A percentile compares a stretch with the other conserved stretches of the same genome.
Conservation (phyloP, 176 grass and related monocot species). For the Musa itinerans region DNA sequence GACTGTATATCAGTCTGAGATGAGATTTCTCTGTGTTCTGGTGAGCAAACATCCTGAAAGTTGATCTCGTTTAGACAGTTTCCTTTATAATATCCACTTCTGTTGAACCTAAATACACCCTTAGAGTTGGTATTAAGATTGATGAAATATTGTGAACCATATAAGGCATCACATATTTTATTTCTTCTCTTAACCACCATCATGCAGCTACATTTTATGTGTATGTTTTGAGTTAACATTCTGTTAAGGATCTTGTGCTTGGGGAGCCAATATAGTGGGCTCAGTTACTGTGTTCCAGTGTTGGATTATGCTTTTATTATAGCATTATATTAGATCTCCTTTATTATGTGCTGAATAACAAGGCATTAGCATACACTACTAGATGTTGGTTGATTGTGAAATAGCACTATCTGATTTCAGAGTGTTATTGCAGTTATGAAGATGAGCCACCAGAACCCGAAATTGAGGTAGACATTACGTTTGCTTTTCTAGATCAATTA, state of each 20-base stretch:
- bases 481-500: not conserved
- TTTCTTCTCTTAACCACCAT: not conserved
- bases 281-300: not conserved
- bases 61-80: too few species aligned
- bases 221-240: not conserved
- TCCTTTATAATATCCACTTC: too few species aligned
- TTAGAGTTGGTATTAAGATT: too few species aligned
- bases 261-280: too few species aligned
- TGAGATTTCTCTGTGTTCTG: too few species aligned
- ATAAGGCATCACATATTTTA: not conserved
- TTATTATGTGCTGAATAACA: not conserved
- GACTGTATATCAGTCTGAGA: too few species aligned
- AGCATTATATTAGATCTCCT: not conserved
- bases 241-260: not conserved
- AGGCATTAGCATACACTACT: not conserved
- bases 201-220: not conserved
- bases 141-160: too few species aligned
- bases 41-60: too few species aligned
- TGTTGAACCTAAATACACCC: too few species aligned
- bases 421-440: constrained; percentile 47
- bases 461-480: constrained; percentile 39
- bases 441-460: constrained; percentile 73
- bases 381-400: not conserved
- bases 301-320: not conserved
- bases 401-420: not conserved